Conservation (phyloP, 2,329 filamentous ascomycete genomes). For the Penicillium hesseltinei region DNA sequence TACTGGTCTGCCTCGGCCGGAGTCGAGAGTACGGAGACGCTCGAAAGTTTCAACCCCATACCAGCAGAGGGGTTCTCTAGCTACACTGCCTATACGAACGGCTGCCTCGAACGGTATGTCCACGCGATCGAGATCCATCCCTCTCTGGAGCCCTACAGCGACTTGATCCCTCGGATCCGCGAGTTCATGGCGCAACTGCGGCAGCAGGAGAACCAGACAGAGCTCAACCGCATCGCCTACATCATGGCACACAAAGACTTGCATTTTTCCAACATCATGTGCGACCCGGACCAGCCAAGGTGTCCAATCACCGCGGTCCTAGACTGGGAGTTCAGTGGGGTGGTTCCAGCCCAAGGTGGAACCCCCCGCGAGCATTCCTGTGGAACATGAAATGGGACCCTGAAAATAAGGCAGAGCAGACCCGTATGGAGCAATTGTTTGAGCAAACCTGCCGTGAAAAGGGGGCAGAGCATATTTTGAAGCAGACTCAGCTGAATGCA, state of each 20-base stretch:
- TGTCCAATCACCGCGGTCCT: slow-evolving; percentile 34
- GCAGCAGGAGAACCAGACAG: not conserved
- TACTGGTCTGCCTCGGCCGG: not conserved
- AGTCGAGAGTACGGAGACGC: not conserved
- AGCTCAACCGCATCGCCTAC: slow-evolving; percentile 23
- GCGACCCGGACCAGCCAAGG: slow-evolving; percentile 18
- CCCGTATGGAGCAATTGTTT: too few relatives aligned
- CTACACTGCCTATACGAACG: slow-evolving; percentile 27
- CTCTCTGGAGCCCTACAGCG: slow-evolving; percentile 25
- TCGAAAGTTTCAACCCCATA: not conserved
- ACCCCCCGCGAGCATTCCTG: slow-evolving; percentile 37
- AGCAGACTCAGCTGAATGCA: too few relatives aligned
- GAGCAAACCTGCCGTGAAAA: too few relatives aligned
- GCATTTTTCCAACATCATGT: slow-evolving; percentile 42
- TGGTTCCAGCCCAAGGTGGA: slow-evolving; percentile 38
- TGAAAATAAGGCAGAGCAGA: too few relatives aligned
- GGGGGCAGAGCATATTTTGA: too few relatives aligned
- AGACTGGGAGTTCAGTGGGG: slow-evolving; percentile 42
- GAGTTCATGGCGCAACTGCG: slow-evolving; percentile 19
- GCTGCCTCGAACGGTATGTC: slow-evolving; percentile 28
- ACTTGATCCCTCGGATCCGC: slow-evolving; percentile 28
- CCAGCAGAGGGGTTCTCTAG: not conserved
- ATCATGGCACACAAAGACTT: slow-evolving; percentile 41
- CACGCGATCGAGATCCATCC: slow-evolving; percentile 28
- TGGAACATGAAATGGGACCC: slow-evolving; percentile 28